phyloP scores from a whole-genome alignment of 1,284 basidiomycete species.

The Malassezia sympodialis region DNA sequence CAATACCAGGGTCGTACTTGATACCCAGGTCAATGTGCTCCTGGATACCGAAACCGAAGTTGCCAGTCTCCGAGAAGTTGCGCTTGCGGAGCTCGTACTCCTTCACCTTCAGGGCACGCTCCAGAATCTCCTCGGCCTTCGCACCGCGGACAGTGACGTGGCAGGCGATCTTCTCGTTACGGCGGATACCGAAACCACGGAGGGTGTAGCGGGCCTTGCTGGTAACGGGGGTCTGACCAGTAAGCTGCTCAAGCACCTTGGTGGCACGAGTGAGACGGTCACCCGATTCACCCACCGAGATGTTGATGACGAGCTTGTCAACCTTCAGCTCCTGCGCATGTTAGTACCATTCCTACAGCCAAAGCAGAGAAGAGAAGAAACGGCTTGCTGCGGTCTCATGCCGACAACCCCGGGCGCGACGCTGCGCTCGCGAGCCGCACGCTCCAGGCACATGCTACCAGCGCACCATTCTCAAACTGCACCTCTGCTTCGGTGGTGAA shows the following conservation, averaged over 20 bases:
- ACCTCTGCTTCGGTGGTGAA: background rate
- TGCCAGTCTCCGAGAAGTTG: conserved; percentile 67
- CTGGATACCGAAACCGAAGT: conserved; percentile 47
- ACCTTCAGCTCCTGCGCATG: conserved; percentile 69
- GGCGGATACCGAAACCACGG: conserved; percentile 96
- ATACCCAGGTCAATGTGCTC: conserved; percentile 94
- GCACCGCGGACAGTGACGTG: conserved; percentile 99
- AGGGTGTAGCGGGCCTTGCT: conserved; percentile 99
- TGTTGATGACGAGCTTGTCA: conserved; percentile 99
- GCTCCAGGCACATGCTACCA: background rate
- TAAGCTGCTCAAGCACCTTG: conserved; percentile 98
- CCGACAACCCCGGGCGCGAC: background rate
- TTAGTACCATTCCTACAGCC: background rate
- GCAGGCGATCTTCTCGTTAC: conserved; percentile 99
- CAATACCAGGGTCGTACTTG: conserved; percentile 50
- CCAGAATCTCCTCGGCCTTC: conserved; percentile 96
- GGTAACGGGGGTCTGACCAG: conserved; percentile 97
- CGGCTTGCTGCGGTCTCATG: background rate
- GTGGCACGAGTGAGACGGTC: conserved; percentile 97
- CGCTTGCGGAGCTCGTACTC: conserved; percentile 83
- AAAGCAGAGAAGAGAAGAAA: background rate
- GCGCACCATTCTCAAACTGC: background rate
- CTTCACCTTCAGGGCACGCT: conserved; percentile 98
- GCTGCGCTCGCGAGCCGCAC: background rate
- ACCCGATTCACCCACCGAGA: conserved; percentile 98